A percentile compares a stretch with the other conserved stretches of the same genome.
Conservation (phyloP, 805 yeast species). For the Candida hispaniensis region DNA sequence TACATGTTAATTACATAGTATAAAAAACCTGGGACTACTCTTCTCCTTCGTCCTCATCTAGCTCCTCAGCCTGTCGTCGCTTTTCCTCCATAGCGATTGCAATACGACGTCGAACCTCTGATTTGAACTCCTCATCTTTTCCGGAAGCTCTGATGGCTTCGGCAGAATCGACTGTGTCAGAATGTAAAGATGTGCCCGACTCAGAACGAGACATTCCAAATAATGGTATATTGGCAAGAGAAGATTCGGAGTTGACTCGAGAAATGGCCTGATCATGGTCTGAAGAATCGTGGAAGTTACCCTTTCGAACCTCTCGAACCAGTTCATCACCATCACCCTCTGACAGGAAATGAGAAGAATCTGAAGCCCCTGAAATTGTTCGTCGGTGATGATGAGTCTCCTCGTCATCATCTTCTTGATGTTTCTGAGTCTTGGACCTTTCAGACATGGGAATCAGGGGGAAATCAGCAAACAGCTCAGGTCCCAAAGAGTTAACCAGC, state of each 20-base stretch:
- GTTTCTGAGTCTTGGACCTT: slow-evolving; percentile 18
- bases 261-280: slow-evolving; percentile 46
- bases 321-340: slow-evolving; percentile 17
- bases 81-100: slow-evolving; percentile 24
- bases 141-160: slow-evolving; percentile 11
- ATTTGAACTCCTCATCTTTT: slow-evolving; percentile 18
- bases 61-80: slow-evolving; percentile 17
- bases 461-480: slow-evolving; percentile 78
- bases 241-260: slow-evolving; percentile 49
- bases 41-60: too few species aligned
- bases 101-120: slow-evolving; percentile 23
- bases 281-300: slow-evolving; percentile 29
- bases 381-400: slow-evolving; percentile 3
- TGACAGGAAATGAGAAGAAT: slow-evolving; percentile 7
- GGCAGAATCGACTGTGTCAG: slow-evolving; percentile 6
- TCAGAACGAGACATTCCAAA: slow-evolving; percentile 35
- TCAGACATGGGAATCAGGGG: slow-evolving; percentile 28
- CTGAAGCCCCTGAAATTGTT: slow-evolving; percentile 6
- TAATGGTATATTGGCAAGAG: slow-evolving; percentile 55
- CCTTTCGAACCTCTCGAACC: slow-evolving; percentile 13
- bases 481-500: slow-evolving; percentile 70
- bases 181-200: slow-evolving; percentile 15
- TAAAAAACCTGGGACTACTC: too few species aligned
- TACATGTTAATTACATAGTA: too few species aligned
- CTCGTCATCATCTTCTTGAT: slow-evolving; percentile 18